Evolutionary conservation across 2,329 filamentous ascomycete genomes (phyloP).

Genomic region (Fusarium liriodendri): DNA sequence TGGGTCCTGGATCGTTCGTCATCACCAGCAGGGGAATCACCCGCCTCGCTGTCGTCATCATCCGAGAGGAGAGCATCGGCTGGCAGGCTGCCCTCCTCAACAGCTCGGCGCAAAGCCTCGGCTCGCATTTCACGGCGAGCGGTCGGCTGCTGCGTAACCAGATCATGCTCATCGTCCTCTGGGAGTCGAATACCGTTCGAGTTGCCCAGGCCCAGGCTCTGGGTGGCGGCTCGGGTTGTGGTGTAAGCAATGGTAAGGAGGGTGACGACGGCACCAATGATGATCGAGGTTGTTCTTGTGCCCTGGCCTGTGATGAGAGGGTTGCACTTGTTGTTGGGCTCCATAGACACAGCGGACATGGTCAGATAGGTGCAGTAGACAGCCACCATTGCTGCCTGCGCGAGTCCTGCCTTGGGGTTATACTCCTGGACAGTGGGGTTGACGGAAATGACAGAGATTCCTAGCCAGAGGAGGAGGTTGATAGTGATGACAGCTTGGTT

Average conservation of each 20-base stretch:
- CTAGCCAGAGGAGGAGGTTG: constrained; percentile 86
- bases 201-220: constrained; percentile 78
- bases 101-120: constrained; percentile 88
- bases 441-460: constrained; percentile 85
- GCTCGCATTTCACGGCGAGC: constrained; percentile 90
- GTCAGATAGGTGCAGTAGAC: constrained; percentile 99
- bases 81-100: constrained; percentile 91
- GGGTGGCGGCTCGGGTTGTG: constrained; percentile 94
- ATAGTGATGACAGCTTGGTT: constrained; percentile 97
- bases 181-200: constrained; percentile 64
- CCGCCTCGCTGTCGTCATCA: constrained; percentile 74
- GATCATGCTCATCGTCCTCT: constrained; percentile 84
- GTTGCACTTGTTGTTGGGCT: constrained; percentile 96
- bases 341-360: constrained; percentile 98
- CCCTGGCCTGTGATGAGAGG: constrained; percentile 87
- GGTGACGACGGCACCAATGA: constrained; percentile 93
- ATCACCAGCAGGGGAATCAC: constrained; percentile 75
- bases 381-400: constrained; percentile 97
- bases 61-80: constrained; percentile 87
- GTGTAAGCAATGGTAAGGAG: constrained; percentile 98
- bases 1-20: constrained; percentile 91
- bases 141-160: constrained; percentile 87
- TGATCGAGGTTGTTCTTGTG: constrained; percentile 88
- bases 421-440: constrained; percentile 90
- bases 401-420: constrained; percentile 92